A percentile compares a stretch with the other conserved stretches of the same genome.
phyloP scores from a whole-genome alignment of 1,284 basidiomycete genomes.

The Fomitopsis betulina region DNA sequence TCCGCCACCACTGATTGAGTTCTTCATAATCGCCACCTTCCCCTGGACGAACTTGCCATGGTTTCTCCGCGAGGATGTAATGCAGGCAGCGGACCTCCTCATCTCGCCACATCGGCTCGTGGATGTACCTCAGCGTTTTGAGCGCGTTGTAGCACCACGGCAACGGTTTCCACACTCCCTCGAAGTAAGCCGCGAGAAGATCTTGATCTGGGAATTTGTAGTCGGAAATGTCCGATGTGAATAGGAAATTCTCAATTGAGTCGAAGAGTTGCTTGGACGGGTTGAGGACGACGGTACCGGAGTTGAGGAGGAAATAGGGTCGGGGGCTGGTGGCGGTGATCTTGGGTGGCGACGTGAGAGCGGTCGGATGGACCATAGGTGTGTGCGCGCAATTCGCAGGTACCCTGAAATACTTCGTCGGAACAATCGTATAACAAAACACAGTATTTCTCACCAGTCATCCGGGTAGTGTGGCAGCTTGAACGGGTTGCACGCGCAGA shows the following conservation, averaged over 20 bases:
- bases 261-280: constrained; percentile 60
- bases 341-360: constrained; percentile 40
- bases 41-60: constrained; percentile 50
- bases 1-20: constrained; percentile 76
- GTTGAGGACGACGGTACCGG: constrained; percentile 83
- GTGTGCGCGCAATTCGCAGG: constrained; percentile 88
- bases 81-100: constrained; percentile 73
- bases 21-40: constrained; percentile 41
- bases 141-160: constrained; percentile 86
- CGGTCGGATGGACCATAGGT: constrained; percentile 49
- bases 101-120: constrained; percentile 73
- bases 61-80: constrained; percentile 74
- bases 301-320: constrained; percentile 81
- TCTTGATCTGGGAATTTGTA: constrained; percentile 94
- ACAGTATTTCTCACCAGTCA: constrained; percentile 67
- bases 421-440: neutral
- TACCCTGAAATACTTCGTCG: constrained; percentile 48
- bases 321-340: constrained; percentile 54
- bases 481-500: constrained; percentile 91
- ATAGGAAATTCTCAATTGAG: constrained; percentile 56
- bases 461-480: constrained; percentile 79
- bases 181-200: constrained; percentile 78
- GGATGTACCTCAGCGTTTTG: constrained; percentile 70
- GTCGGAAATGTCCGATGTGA: constrained; percentile 59
- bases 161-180: constrained; percentile 68